phyloP scores from a whole-genome alignment of 306 rosid species.

The Vigna mungo region DNA sequence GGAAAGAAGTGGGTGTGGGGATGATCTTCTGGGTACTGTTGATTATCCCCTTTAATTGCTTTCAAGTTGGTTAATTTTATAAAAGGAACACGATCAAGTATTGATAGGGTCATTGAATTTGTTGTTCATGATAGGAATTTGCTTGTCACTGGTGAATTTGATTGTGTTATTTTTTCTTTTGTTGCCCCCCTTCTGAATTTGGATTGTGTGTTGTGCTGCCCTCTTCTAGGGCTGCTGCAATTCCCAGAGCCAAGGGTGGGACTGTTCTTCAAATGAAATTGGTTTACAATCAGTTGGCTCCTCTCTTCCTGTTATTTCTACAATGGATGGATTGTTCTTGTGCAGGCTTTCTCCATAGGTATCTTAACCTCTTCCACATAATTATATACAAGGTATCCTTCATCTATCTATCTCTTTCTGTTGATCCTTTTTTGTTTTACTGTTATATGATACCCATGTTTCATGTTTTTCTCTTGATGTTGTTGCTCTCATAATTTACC shows the following conservation, averaged over 20 bases:
- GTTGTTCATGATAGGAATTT: conserved; percentile 13
- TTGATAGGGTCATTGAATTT: not conserved
- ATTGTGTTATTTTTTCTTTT: not conserved
- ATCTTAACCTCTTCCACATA: conserved; percentile 81
- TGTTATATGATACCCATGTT: conserved; percentile 2
- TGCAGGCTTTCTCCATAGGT: conserved; percentile 77
- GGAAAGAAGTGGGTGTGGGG: not conserved
- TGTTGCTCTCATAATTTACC: conserved; percentile 30
- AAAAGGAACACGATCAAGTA: not conserved
- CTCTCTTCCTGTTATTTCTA: conserved; percentile 73
- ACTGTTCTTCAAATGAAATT: conserved; percentile 87
- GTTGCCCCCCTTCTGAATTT: conserved; percentile 35
- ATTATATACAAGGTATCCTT: conserved; percentile 75
- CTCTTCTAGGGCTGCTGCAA: conserved; percentile 81
- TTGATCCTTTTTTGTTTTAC: not conserved
- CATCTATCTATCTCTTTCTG: conserved; percentile 3
- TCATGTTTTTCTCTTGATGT: conserved; percentile 31
- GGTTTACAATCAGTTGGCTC: conserved; percentile 87
- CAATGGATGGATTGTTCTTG: conserved; percentile 97
- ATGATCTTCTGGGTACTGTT: conserved; percentile 17
- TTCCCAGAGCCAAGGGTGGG: conserved; percentile 88
- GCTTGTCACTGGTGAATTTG: not conserved
- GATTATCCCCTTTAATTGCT: conserved; percentile 10
- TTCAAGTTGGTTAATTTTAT: not conserved
- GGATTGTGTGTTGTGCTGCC: conserved; percentile 37